Base-by-base conservation (phyloP, 192 early-diverging fungal species). In the Radiomyces spectabilis region DNA sequence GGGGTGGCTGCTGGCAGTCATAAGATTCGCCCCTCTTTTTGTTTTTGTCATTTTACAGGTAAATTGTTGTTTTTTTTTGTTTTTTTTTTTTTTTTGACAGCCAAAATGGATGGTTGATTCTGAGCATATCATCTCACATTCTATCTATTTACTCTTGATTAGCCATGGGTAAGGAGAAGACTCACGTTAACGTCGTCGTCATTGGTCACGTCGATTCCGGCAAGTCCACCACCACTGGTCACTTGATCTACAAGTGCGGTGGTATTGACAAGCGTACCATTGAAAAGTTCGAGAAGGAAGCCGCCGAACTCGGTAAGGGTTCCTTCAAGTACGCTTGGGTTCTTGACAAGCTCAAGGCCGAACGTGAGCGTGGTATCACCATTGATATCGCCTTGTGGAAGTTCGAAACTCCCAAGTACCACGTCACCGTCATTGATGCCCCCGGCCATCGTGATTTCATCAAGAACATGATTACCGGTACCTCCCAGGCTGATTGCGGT, bases 401-500 rank as follows among this genome's bases (percentile, higher is more conserved):
- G 81, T 87, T 91, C 80, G 91, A 93, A 77, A 95, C 95, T 57
- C 85, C 88, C 75, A 91, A 94, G 82, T 94, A 83, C 82, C 80
- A 91, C 75, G 91, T 94, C 69, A 98, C 93, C 81, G 88, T 98
- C 80, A 96, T 98, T 75, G 94, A 98, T 76, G 94, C 95, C 73
- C 95, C 95, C 43, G 95, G 95, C 52, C 95, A 98, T 86, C 87
- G 95, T 77, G 95, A 98, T 85, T 98, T 98, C 88, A 97, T 98
- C 84, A 96, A 96, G 83, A 98, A 98, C 91, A 97, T 94, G 94
- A 97, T 97, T 74, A 93, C 95, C 76, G 95, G 95, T 82, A 92
- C 95, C 68, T 92, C 91, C 63, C 94, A 93, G 74, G 95, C 94
- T 55, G 95, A 98, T 71, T 93, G 91, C 73, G 95, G 87, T 74